phyloP scores from a whole-genome alignment of 2,329 filamentous ascomycete genomes.

The Chaetomiaceae sp. region DNA sequence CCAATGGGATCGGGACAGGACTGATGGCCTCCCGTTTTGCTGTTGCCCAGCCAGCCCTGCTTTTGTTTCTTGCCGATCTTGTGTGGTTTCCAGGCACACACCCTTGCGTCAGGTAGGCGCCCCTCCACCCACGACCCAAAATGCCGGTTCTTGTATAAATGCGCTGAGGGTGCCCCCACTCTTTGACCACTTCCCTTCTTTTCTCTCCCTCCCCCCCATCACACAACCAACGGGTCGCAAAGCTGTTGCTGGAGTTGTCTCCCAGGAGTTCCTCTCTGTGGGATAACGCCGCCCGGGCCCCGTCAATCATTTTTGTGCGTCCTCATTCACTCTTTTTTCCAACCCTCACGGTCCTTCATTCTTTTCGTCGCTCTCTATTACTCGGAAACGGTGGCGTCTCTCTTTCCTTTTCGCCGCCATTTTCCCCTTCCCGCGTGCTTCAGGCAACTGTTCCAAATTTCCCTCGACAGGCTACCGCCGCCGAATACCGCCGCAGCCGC shows the following conservation, averaged over 20 bases:
- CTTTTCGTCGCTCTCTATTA: conserved; percentile 50
- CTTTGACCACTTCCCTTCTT: conserved; percentile 37
- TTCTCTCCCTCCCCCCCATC: conserved; percentile 48
- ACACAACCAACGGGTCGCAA: conserved; percentile 54
- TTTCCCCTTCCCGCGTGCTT: conserved; percentile 27
- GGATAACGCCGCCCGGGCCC: conserved; percentile 51
- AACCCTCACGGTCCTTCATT: conserved; percentile 37
- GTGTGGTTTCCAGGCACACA: conserved; percentile 18
- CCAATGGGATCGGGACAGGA: no score
- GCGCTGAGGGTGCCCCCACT: conserved; percentile 29
- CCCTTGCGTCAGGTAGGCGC: conserved; percentile 7
- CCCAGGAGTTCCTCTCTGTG: conserved; percentile 37
- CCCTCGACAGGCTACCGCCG: conserved; percentile 23
- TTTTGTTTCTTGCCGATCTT: conserved; percentile 15
- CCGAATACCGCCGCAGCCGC: conserved; percentile 13
- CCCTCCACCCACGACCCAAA: conserved; percentile 13
- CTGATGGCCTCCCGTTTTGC: no score
- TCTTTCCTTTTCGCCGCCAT: conserved; percentile 28
- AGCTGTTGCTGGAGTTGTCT: conserved; percentile 45
- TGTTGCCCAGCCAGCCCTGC: conserved; percentile 15
- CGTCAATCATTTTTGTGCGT: conserved; percentile 39
- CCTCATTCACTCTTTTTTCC: conserved; percentile 30
- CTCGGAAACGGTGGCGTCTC: conserved; percentile 19
- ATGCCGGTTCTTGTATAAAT: no score
- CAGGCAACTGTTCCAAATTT: conserved; percentile 24